Evolutionary conservation across 116 monocot species (phyloP), one percentile per base, ranked within the genome.

Genomic region (Phalaenopsis hybrid): DNA sequence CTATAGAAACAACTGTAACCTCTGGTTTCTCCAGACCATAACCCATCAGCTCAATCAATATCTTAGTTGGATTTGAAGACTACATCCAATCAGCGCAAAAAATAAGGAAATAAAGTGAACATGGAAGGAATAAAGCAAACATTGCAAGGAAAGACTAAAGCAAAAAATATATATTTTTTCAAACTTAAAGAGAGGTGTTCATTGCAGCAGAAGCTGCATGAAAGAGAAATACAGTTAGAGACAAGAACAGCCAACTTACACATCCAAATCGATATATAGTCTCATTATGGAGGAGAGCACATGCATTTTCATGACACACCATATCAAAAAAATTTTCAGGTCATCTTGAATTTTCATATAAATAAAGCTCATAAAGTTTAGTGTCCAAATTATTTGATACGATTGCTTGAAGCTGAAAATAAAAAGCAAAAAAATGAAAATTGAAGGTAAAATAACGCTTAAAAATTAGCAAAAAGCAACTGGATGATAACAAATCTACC

Each of bases 221-320:
- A 4, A 15, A 16, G 12, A 55, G 55, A 55, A 15, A 55, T 15
- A 15, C 55, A 55, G 15, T 55, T 16, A 13, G 4, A 55, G 55
- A 34, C 21, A 46, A 45, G 46, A 33, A 75, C 20, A 21, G 17
- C 46, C 46, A 74, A 91, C 96, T 16, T 87, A 96, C 96, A 83
- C 86, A 90, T 88, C 90, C 90, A 83, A 94, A 89, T 34, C 92
- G 88, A 57, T 91, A 96, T 76, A 96, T 81, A 81, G 61, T 90
- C 79, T 92, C 94, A 67, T 94, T 92, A 82, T 94, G 88, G 68
- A 94, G 86, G 58, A 96, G 86, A 44, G 86, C 89, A 28, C 89
- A 89, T 9, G 92, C 92, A 90, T 96, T 96, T 85, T 94, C 96
- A 85, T 96, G 87, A 89, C 92, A 96, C 33, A 89, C 86, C 23